phyloP scores from a whole-genome alignment of 2,329 filamentous ascomycete species.

The Esteya vermicola region DNA sequence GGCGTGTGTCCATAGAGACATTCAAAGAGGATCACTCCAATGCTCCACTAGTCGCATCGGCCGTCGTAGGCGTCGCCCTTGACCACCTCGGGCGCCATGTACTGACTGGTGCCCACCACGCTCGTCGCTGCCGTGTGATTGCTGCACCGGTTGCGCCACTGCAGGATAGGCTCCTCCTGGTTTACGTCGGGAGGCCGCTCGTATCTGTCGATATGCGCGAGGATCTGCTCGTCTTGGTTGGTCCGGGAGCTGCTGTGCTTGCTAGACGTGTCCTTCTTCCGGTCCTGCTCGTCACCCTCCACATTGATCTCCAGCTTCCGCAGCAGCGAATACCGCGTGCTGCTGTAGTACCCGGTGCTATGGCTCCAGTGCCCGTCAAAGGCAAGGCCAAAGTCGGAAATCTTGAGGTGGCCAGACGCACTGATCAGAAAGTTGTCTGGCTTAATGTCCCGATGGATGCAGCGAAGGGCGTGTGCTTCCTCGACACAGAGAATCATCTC shows the following conservation, averaged over 20 bases:
- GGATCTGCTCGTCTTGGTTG: conserved; percentile 22
- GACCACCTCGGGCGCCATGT: conserved; percentile 95
- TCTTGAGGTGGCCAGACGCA: conserved; percentile 78
- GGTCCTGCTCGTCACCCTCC: conserved; percentile 60
- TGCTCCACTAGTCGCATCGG: conserved; percentile 92
- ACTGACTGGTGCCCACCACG: conserved; percentile 89
- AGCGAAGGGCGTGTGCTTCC: conserved; percentile 73
- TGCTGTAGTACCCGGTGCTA: conserved; percentile 73
- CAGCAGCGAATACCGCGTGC: conserved; percentile 65
- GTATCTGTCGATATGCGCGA: conserved; percentile 22
- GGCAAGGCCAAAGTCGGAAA: conserved; percentile 89
- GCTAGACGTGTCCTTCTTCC: conserved; percentile 17
- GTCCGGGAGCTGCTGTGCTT: not conserved
- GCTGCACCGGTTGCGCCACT: conserved; percentile 55
- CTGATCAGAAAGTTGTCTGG: conserved; percentile 94
- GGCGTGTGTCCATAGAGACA: conserved; percentile 87
- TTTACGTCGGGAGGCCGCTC: conserved; percentile 16
- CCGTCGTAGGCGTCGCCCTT: conserved; percentile 74
- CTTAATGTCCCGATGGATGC: conserved; percentile 93
- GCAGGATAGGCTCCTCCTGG: conserved; percentile 38
- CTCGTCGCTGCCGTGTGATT: conserved; percentile 66
- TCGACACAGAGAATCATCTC: conserved; percentile 96
- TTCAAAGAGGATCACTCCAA: conserved; percentile 89
- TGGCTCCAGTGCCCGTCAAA: conserved; percentile 95
- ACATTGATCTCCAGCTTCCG: conserved; percentile 62